Evolutionary conservation across 2,329 filamentous ascomycete genomes (phyloP).

Genomic region (Diaporthe nobilis): DNA sequence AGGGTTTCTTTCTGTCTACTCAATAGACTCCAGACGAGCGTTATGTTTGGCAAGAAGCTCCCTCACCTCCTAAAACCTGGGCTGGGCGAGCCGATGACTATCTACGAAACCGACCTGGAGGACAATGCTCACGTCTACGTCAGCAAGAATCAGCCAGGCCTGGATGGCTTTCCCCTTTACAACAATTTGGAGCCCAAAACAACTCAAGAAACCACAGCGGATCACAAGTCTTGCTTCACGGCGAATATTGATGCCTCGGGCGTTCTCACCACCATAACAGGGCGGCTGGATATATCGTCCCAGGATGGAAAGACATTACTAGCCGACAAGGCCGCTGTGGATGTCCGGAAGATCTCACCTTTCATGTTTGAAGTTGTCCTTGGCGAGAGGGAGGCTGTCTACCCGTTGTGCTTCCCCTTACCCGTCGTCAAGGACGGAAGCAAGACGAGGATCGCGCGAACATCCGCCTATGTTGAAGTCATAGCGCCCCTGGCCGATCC

Average conservation of each 20-base stretch:
- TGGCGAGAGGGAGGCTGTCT: constrained; percentile 49
- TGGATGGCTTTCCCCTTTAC: constrained; percentile 46
- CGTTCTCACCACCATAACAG: constrained; percentile 54
- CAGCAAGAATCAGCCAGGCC: constrained; percentile 55
- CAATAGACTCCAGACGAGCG: constrained; percentile 45
- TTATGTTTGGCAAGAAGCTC: constrained; percentile 43
- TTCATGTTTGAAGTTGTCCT: constrained; percentile 59
- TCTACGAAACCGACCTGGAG: constrained; percentile 52
- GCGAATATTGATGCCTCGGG: constrained; percentile 50
- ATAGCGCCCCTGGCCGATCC: constrained; percentile 54
- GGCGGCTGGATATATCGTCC: constrained; percentile 56
- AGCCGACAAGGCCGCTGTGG: constrained; percentile 53
- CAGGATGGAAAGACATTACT: constrained; percentile 54
- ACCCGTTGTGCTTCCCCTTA: constrained; percentile 55
- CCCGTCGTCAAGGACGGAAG: constrained; percentile 54
- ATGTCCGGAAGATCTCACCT: constrained; percentile 55
- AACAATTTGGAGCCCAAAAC: background rate
- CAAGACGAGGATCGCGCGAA: constrained; percentile 59
- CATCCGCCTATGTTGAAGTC: constrained; percentile 61
- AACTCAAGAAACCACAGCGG: background rate
- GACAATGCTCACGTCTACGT: constrained; percentile 53
- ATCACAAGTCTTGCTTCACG: constrained; percentile 45
- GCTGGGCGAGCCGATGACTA: constrained; percentile 40
- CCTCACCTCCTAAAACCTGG: constrained; percentile 45
- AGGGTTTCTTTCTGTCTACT: constrained; percentile 52